These are phyloP conservation scores for Clathrus columnatus DNA, from an alignment of 768 basidiomycete species.

Conservation along the genomic window DNA sequence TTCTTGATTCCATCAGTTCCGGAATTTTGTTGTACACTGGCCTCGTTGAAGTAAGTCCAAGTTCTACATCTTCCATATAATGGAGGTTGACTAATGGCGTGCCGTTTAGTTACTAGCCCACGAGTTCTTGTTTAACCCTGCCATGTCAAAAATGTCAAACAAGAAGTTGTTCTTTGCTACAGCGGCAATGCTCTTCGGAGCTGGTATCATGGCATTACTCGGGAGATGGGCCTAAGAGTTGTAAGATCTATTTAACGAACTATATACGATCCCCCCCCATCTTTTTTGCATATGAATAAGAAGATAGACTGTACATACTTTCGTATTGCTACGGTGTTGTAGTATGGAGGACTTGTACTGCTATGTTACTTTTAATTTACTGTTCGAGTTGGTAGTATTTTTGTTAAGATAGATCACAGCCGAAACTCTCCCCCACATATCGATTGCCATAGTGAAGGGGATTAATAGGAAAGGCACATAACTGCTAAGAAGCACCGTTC, in stretches of 20 bases:
- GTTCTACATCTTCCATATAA: slow-evolving; percentile 8
- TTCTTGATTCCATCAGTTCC: slow-evolving; percentile 75
- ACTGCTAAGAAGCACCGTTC: slow-evolving; percentile 47
- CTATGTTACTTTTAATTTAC: background rate
- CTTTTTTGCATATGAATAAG: background rate
- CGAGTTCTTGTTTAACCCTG: slow-evolving; percentile 86
- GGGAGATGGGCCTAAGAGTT: slow-evolving; percentile 70
- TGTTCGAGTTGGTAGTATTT: background rate
- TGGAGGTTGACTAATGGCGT: slow-evolving; percentile 10
- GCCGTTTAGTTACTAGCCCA: slow-evolving; percentile 64
- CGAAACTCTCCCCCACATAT: slow-evolving; percentile 39
- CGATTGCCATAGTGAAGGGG: slow-evolving; percentile 63
- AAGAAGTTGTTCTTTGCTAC: slow-evolving; percentile 63
- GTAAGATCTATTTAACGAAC: background rate
- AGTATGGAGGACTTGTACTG: background rate
- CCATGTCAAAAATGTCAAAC: slow-evolving; percentile 68
- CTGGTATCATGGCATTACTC: slow-evolving; percentile 83
- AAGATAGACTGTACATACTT: background rate
- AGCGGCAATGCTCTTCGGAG: slow-evolving; percentile 72
- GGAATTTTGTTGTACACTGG: slow-evolving; percentile 88
- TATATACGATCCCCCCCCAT: background rate
- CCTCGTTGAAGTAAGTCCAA: slow-evolving; percentile 60
- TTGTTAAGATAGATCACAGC: background rate
- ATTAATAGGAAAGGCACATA: slow-evolving; percentile 73
- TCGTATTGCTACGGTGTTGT: background rate